phyloP scores from a whole-genome alignment of 31 red algal genomes.

The Porphyra umbilicalis region DNA sequence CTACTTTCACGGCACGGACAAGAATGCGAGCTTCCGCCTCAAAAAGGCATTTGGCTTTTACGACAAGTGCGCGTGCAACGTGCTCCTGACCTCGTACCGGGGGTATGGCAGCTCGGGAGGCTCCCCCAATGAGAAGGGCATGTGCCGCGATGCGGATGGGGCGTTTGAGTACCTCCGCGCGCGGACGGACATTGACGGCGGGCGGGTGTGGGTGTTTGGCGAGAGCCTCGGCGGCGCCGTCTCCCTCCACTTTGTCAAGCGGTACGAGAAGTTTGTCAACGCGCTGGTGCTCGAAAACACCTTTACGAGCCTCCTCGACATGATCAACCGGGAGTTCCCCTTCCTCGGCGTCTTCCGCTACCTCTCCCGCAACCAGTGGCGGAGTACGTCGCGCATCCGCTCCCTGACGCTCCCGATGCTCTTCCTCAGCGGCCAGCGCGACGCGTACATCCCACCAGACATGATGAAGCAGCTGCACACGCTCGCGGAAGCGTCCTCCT shows the following conservation, averaged over 20 bases:
- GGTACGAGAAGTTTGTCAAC: conserved; percentile 69
- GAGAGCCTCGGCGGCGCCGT: conserved; percentile 92
- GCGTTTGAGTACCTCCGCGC: conserved; percentile 66
- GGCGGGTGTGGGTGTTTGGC: conserved; percentile 78
- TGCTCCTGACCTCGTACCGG: conserved; percentile 77
- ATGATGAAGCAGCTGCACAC: conserved; percentile 91
- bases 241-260: conserved; percentile 64
- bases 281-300: conserved; percentile 92
- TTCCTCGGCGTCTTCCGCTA: conserved; percentile 58
- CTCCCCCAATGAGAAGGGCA: conserved; percentile 71
- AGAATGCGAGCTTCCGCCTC: conserved; percentile 83
- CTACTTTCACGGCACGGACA: conserved; percentile 96
- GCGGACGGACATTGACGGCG: conserved; percentile 44
- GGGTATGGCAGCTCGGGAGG: conserved; percentile 78
- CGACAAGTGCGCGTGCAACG: conserved; percentile 61
- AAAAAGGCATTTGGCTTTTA: conserved; percentile 69
- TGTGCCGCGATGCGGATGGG: conserved; percentile 76
- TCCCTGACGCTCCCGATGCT: conserved; percentile 59
- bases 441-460: conserved; percentile 79
- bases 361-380: conserved; percentile 80
- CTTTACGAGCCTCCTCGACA: conserved; percentile 87
- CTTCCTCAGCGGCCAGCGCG: conserved; percentile 80
- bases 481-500: conserved; percentile 28
- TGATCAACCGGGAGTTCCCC: conserved; percentile 92
- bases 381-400: conserved; percentile 45